Evolutionary conservation across 2,329 filamentous ascomycete species (phyloP), one percentile per base, ranked within the genome.

Genomic region (Xylariomycetidae sp.): DNA sequence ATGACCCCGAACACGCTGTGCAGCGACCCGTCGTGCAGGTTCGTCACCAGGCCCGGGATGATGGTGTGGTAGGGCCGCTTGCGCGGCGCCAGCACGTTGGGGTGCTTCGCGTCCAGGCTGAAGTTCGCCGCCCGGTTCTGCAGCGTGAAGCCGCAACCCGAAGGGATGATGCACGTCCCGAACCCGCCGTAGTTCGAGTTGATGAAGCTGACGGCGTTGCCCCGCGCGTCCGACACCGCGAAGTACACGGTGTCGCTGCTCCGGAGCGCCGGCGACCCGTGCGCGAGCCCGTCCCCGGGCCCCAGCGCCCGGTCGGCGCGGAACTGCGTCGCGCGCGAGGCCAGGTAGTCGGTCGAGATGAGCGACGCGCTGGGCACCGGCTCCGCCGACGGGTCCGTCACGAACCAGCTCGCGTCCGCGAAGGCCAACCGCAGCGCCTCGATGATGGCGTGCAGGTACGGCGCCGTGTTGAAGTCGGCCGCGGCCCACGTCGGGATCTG

Each of bases 1-100:
- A 97, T 97, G 40, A 97, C 90, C 33, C 92, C 92, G 51, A 90
- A 96, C 0, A 94, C 85, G 4, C 79, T 84, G 58, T 95, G 86
- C 36, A 97, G 64, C 30, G 75, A 81, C 16, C 77, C 77, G 48
- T 94, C 88, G 4, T 66, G 64, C 13, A 77, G 57, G 47, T 92
- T 88, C 0, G 92, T 97, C 13, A 90, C 79, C 59, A 97, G 74
- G 0, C 85, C 90, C 0, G 92, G 90, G 50, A 98, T 98, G 58
- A 98, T 97, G 34, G 92, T 98, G 61, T 97, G 92, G 62, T 97
- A 98, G 0, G 92, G 92, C 28, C 92, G 66, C 67, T 97, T 97
- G 20, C 80, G 69, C 0, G 88, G 86, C 6, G 77, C 85, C 11
- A 94, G 69, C 14, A 71, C 73, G 54, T 97, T 97, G 1, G 89